These are phyloP conservation scores for Polychytrium aggregatum DNA, from an alignment of 192 early-diverging fungal genomes.

Conservation along the genomic window DNA sequence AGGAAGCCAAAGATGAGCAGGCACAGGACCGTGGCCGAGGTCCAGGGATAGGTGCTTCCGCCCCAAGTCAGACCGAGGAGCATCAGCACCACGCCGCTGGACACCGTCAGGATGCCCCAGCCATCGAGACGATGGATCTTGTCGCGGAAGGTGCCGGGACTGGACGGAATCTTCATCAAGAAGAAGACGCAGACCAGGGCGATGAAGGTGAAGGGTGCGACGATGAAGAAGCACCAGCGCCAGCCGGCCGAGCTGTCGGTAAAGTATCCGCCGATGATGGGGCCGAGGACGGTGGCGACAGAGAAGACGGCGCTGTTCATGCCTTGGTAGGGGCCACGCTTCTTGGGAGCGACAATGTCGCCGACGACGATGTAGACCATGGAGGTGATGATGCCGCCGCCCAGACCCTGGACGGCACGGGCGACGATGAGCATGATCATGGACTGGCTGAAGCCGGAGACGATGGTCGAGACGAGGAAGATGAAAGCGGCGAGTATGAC, in stretches of 20 bases:
- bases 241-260: constrained; percentile 11
- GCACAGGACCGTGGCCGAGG: no score
- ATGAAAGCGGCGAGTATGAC: not conserved
- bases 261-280: constrained; percentile 14
- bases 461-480: constrained; percentile 9
- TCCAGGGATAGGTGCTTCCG: no score
- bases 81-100: no score
- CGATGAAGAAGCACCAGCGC: constrained; percentile 14
- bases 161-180: no score
- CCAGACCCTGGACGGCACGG: constrained; percentile 18
- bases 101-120: no score
- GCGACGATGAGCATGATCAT: constrained; percentile 21
- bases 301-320: constrained; percentile 12
- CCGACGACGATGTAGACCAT: constrained; percentile 18
- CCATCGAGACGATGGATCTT: no score
- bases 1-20: no score
- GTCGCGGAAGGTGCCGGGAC: no score
- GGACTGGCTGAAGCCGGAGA: constrained; percentile 13
- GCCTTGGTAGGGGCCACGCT: constrained; percentile 9
- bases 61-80: no score
- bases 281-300: constrained; percentile 13
- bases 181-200: no score
- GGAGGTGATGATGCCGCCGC: constrained; percentile 17
- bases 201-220: no score
- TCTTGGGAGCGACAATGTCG: constrained; percentile 9